Evolutionary conservation across 2,329 filamentous ascomycete species (phyloP).

Genomic region (Orbilia oligospora): DNA sequence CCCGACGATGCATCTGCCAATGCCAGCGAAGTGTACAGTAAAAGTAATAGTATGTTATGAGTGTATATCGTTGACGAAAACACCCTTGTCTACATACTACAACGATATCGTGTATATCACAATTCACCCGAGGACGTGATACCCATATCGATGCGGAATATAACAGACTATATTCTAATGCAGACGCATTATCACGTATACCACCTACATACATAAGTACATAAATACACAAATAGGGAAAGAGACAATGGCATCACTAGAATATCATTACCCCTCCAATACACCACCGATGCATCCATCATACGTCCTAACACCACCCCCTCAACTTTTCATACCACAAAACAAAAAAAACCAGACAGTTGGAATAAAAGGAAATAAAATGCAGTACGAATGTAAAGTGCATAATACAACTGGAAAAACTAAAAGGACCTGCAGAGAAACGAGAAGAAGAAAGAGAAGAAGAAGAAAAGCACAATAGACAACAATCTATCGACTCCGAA

Average conservation of each 20-base stretch:
- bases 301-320: neutral
- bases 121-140: too few species aligned
- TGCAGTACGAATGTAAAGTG: conserved; percentile 1
- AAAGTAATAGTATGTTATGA: neutral
- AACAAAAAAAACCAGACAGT: neutral
- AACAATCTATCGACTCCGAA: conserved; percentile 4
- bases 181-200: neutral
- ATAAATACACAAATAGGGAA: too few species aligned
- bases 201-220: too few species aligned
- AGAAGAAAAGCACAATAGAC: neutral
- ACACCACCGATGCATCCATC: neutral
- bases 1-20: neutral
- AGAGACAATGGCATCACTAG: neutral
- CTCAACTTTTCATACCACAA: conserved; percentile 1
- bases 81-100: neutral
- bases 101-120: neutral
- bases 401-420: neutral
- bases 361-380: neutral
- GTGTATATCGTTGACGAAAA: neutral
- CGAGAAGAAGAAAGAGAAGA: neutral
- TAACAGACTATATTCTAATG: too few species aligned
- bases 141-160: too few species aligned
- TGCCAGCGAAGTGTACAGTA: neutral
- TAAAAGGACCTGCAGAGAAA: too few species aligned
- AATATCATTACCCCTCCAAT: conserved; percentile 8